phyloP scores from a whole-genome alignment of 177 flowering plant genomes.

The Vitis hybrid region DNA sequence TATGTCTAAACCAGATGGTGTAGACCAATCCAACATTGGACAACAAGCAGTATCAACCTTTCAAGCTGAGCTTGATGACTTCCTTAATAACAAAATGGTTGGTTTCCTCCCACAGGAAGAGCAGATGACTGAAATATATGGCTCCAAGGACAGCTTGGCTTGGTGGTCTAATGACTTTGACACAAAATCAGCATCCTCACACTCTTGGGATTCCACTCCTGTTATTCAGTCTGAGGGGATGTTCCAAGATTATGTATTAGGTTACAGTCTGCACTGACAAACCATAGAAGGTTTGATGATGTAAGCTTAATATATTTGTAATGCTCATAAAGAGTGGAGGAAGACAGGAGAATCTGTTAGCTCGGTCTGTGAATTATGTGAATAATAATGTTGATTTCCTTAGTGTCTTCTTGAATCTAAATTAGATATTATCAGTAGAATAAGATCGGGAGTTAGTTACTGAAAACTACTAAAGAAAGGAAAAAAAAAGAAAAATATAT shows the following conservation, averaged over 20 bases:
- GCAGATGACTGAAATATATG: conserved; percentile 38
- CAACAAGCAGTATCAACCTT: conserved; percentile 21
- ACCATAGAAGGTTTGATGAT: neutral
- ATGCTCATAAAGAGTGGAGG: conserved; percentile 8
- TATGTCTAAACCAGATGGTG: conserved; percentile 4
- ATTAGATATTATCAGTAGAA: neutral
- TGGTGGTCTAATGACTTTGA: conserved; percentile 68
- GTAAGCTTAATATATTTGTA: conserved; percentile 4
- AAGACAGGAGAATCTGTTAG: neutral
- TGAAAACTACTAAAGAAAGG: too few species aligned
- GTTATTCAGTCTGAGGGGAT: conserved; percentile 36
- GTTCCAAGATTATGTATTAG: conserved; percentile 57
- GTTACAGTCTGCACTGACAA: conserved; percentile 35
- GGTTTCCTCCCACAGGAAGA: conserved; percentile 19
- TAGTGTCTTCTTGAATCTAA: neutral
- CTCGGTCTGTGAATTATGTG: conserved; percentile 25
- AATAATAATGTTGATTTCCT: conserved; percentile 15
- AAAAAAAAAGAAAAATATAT: too few species aligned
- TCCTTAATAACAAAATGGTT: conserved; percentile 29
- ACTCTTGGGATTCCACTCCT: conserved; percentile 55
- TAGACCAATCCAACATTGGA: conserved; percentile 12
- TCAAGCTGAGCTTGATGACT: conserved; percentile 50
- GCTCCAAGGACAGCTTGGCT: conserved; percentile 35
- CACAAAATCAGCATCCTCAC: conserved; percentile 41
- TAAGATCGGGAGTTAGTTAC: neutral